Base-by-base conservation (phyloP, 148 eudicot species). In the Vaccinium myrtillus region DNA sequence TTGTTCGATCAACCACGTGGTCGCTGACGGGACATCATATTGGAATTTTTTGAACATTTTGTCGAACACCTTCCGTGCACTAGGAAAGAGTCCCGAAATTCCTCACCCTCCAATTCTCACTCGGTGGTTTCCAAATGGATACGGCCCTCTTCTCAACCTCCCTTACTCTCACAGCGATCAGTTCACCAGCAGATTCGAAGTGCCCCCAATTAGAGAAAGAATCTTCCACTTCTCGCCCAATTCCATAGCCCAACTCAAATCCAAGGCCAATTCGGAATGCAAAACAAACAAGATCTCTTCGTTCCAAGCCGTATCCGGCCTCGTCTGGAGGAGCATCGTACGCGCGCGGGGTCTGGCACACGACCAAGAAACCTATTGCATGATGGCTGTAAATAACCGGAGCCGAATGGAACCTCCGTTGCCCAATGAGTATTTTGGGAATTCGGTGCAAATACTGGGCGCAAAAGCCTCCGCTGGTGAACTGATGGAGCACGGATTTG, bases 1-100 rank as follows among this genome's bases (percentile, higher is more conserved):
- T 6, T 83, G 81, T 6, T 89, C 91, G 2, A 67, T 89, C 8
- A 89, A 89, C 77, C 91, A 87, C 78, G 56, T 61, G 86, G 83
- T 56, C 0, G 89, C 19, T 32, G 91, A 89, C 54, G 91, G 91
- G 1, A 80, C 88, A 1, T 87, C 91, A 0, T 87, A 25, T 30
- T 89, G 91, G 89, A 87, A 85, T 83, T 89, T 89, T 79, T 80
- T 87, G 49, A 83, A 86, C n/a, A 2, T 53, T 0, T 89, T 85
- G 79, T 87, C 89, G 2, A 83, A 87, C 56, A 74, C 83, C 49
- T 87, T 87, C 70, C 85, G 36, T 21, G 78, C 86, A 78, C 51
- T 0, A 80, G 76, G 36, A 49, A 16, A 55, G 14, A 16, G 1
- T 63, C 18, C 81, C 16, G 10, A 59, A 59, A 85, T 89, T 18